A percentile compares a stretch with the other conserved stretches of the same genome.
These are phyloP conservation scores for Neurospora sp. DNA, from an alignment of 495 filamentous ascomycete species.

Conservation along the genomic window DNA sequence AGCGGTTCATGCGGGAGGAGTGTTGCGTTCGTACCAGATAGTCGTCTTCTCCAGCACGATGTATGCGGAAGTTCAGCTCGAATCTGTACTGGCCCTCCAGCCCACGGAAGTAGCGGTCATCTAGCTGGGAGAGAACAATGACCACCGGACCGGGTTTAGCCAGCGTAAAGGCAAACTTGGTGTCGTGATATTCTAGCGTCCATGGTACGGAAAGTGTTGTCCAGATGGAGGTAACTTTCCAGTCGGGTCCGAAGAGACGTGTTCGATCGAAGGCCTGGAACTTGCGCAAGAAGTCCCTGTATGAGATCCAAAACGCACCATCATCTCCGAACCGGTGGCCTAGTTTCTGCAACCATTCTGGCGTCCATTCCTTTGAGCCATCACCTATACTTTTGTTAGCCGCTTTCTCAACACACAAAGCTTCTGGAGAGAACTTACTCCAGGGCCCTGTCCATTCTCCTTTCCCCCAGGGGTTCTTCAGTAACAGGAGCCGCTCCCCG, in stretches of 20 bases:
- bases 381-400: constrained; percentile 32
- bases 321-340: constrained; percentile 83
- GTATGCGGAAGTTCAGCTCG: constrained; percentile 66
- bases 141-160: constrained; percentile 59
- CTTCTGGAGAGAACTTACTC: constrained; percentile 32
- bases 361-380: constrained; percentile 85
- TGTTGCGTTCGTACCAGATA: constrained; percentile 75
- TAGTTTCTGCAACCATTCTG: constrained; percentile 73
- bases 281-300: constrained; percentile 72
- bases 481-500: constrained; percentile 58
- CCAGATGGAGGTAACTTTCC: constrained; percentile 79
- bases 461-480: constrained; percentile 85
- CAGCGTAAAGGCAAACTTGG: constrained; percentile 66
- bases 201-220: constrained; percentile 76
- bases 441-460: constrained; percentile 76
- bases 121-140: constrained; percentile 73
- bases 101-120: constrained; percentile 75
- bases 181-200: constrained; percentile 74
- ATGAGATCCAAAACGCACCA: constrained; percentile 60
- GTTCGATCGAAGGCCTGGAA: constrained; percentile 79
- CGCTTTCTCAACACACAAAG: not conserved
- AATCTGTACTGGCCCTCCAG: constrained; percentile 77
- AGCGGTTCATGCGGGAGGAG: constrained; percentile 61
- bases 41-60: constrained; percentile 69
- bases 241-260: constrained; percentile 74